Evolutionary conservation across 2,329 filamentous ascomycete genomes (phyloP), one percentile per base, ranked within the genome.

Genomic region (Septoria linicola): DNA sequence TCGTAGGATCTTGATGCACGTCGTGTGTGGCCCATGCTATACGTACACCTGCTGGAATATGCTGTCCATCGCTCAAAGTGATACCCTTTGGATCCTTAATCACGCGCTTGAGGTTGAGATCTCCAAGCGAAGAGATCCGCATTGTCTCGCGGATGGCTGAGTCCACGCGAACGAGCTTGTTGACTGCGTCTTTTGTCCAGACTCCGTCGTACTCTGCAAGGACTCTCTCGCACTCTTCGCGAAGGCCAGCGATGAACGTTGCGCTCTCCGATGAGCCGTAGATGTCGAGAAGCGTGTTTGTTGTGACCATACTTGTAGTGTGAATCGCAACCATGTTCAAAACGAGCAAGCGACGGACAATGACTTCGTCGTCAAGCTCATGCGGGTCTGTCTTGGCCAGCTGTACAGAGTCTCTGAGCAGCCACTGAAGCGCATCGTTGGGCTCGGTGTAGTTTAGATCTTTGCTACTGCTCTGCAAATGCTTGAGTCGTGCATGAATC

Each of bases 281-380:
- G 8, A 63, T 44, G 21, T 64, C 61, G 21, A 64, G 52, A 3
- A 64, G 41, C 3, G 56, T 55, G 48, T 63, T 62, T 7, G 61
- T 59, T 8, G 55, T 60, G 1, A 59, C 58, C 8, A 61, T 54
- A 27, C 49, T 56, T 16, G 58, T 60, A 4, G 59, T 63, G 30
- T 64, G 61, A n/a, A 64, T 60, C 8, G 63, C 62, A 27, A 61
- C 60, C 48, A 63, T 60, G 45, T 62, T 63, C 16, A 64, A 43
- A 7, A 58, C 30, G 7, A 62, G 41, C 8, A 62, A 36, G 3
- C 61, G 57, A 35, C 58, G 55, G 30, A 51, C 50, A 14, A 60
- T 48, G 1, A 51, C 42, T 11, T 53, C 49, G 23, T 55, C 45
- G 7, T 60, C 48, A 3, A 62, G 51, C 13, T 57, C 46, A 8